Evolutionary conservation across 163 green algal species (phyloP).

Genomic region (Scenedesmus sp.): DNA sequence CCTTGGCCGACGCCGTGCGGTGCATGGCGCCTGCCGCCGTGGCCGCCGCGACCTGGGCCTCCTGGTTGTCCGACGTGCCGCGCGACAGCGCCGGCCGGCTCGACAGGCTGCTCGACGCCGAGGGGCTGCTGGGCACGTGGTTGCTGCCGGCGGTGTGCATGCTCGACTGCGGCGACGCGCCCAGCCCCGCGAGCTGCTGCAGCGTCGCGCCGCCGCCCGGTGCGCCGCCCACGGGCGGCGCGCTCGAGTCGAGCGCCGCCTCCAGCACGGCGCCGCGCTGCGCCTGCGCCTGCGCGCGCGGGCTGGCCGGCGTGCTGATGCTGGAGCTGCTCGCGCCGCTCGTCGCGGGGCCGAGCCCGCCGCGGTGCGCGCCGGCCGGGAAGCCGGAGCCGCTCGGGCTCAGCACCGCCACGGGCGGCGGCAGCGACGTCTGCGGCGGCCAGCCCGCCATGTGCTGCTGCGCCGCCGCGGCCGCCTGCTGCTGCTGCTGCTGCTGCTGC

Average conservation of each 20-base stretch:
- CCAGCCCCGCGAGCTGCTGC: background rate
- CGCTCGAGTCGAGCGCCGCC: background rate
- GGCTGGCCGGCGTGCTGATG: constrained; percentile 13
- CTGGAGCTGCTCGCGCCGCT: constrained; percentile 37
- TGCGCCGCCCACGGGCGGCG: too few relatives aligned
- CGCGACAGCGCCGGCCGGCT: constrained; percentile 17
- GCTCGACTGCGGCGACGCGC: constrained; percentile 13
- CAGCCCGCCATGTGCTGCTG: background rate
- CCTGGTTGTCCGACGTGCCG: constrained; percentile 35
- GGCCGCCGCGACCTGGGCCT: constrained; percentile 5
- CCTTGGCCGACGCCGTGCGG: too few relatives aligned
- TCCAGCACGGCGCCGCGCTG: too few relatives aligned
- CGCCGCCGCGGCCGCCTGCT: constrained; percentile 4
- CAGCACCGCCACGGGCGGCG: too few relatives aligned
- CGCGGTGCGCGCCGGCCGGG: too few relatives aligned
- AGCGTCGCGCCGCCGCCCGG: background rate
- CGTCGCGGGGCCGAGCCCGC: constrained; percentile 5
- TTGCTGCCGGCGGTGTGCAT: constrained; percentile 20
- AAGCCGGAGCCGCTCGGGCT: too few relatives aligned
- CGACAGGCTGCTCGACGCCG: constrained; percentile 12
- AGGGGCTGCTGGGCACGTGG: constrained; percentile 11
- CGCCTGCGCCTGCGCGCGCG: too few relatives aligned
- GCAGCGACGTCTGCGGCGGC: too few relatives aligned
- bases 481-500: constrained; percentile 4
- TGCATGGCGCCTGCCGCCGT: background rate